phyloP scores from a whole-genome alignment of 305 asterid genomes.

The Withania somnifera region DNA sequence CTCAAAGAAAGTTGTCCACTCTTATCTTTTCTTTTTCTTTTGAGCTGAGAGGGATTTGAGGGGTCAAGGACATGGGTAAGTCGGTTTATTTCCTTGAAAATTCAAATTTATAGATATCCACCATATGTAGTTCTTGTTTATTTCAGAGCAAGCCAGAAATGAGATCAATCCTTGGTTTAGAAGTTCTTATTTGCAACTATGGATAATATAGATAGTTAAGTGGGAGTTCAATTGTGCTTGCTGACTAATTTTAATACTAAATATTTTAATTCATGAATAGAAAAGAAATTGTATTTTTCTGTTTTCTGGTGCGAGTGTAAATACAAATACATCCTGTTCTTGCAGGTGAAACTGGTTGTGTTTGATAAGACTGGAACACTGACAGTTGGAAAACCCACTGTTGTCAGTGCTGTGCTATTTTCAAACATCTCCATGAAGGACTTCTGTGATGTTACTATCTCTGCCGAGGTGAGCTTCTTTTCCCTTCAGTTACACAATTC shows the following conservation, averaged over 20 bases:
- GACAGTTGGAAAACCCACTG: conserved; percentile 85
- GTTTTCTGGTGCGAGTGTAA: background rate
- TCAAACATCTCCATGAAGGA: conserved; percentile 62
- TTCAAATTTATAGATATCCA: background rate
- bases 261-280: background rate
- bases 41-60: background rate
- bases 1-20: background rate
- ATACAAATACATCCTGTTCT: conserved; percentile 6
- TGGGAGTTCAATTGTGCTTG: background rate
- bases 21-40: background rate
- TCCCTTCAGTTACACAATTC: background rate
- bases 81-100: background rate
- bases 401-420: conserved; percentile 68
- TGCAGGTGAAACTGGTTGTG: conserved; percentile 71
- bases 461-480: conserved; percentile 67
- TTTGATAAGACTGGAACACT: conserved; percentile 94
- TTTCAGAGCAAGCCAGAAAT: background rate
- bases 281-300: background rate
- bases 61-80: background rate
- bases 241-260: background rate
- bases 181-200: background rate
- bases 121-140: background rate
- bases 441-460: conserved; percentile 70
- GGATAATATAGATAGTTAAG: background rate
- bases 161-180: background rate